Conservation (phyloP, 2,329 filamentous ascomycete genomes). For the Bipolaris oryzae region DNA sequence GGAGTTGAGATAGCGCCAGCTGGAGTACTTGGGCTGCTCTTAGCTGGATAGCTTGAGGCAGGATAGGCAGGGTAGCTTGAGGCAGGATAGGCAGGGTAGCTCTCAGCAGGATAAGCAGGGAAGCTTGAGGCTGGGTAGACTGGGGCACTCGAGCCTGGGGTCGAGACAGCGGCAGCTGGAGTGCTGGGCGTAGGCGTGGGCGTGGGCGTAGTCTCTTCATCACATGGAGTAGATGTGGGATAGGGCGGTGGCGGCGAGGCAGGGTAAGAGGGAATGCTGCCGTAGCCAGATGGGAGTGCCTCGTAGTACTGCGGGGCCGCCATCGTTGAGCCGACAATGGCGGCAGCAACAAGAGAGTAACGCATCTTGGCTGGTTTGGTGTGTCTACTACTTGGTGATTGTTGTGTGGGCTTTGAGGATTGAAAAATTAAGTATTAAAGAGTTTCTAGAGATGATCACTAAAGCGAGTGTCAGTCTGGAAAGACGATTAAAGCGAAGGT, state of each 20-base stretch:
- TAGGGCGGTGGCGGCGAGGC: not conserved
- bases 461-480: constrained; percentile 41
- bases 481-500: constrained; percentile 39
- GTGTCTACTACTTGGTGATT: constrained; percentile 5
- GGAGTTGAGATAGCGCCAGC: no score
- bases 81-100: constrained; percentile 9
- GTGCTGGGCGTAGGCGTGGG: not conserved
- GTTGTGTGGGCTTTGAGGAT: constrained; percentile 5
- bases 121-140: not conserved
- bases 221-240: not conserved
- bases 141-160: not conserved
- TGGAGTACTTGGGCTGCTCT: no score
- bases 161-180: not conserved
- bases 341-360: constrained; percentile 38
- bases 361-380: constrained; percentile 38
- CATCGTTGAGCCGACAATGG: constrained; percentile 39
- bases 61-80: not conserved
- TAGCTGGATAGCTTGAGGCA: constrained; percentile 13
- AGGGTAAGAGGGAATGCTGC: not conserved
- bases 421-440: constrained; percentile 33
- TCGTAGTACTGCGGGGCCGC: constrained; percentile 33
- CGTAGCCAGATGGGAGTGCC: constrained; percentile 8
- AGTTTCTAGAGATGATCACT: constrained; percentile 31
- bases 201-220: not conserved
- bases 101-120: constrained; percentile 7